Base-by-base conservation (phyloP, 2,329 filamentous ascomycete genomes). In the Juglanconis sp. region DNA sequence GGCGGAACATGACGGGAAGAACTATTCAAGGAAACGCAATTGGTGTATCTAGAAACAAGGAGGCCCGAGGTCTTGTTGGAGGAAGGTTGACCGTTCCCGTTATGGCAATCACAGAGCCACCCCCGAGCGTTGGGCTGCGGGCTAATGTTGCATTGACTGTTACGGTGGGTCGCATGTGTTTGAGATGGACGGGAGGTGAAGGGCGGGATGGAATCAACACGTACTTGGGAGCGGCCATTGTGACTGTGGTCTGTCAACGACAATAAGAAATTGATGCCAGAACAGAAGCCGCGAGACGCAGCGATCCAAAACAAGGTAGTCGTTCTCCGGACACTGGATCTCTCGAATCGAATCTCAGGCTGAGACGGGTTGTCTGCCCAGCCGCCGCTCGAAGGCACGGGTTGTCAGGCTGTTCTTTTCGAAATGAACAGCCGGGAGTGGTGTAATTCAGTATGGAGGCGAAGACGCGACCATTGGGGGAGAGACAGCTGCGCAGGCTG, bases 201-300 rank as follows among this genome's bases (percentile, higher is more conserved):
- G 31, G 31, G 17, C 6, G 35, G 13, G 15, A 7, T 1, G 31
- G 30, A 7, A 38, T 38, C 34, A 13, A 35, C 35, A 57, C 55
- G 36, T 57, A 57, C 55, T 57, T 57, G 35, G 55, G 55, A 44
- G 55, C 55, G 13, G 55, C 47, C 55, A 57, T 57, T 31, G 47
- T 57, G 55, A 42, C 50, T 50, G n/a, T 47, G 44, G 36, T 24
- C 24, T 24, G 24, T 24, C 24, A 24, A 24, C 24, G 24, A 24
- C 24, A 24, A 24, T 24, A 24, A 24, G 24, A 24, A 24, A 24
- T 48, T 11, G 47, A 38, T 5, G 47, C n/a, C 55, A 7, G 40
- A 35, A 34, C 15, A 51, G 24, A n/a, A 49, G 55, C 47, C 30
- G 31, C 34, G 35, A 51, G 47, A 31, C 32, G 30, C 31, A 13